Base-by-base conservation (phyloP, 108 stramenopile species). In the Cyclotella baltica region DNA sequence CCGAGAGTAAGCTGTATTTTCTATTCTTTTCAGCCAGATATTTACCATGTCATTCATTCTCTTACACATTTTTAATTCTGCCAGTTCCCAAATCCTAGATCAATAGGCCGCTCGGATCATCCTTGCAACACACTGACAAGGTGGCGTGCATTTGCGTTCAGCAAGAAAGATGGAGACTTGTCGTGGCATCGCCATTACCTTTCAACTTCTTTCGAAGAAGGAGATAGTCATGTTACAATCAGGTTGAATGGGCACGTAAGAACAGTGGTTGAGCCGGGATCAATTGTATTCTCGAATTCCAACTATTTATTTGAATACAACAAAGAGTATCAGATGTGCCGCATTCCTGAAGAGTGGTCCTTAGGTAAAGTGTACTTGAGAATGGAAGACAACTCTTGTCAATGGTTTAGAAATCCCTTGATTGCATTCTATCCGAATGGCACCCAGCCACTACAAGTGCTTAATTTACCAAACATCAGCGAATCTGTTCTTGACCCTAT, bases 221-320 rank as follows among this genome's bases (percentile, higher is more conserved):
- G 59, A 30, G 73, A 75, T 58, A 35, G 25, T 36, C 59, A 66
- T 57, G 75, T 82, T 30, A 82, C 83, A 4, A 53, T 83, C 36
- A 80, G 63, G 68, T 43, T 83, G 46, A 80, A 83, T 43, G 83
- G 83, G 19, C 73, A 75, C 47, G 68, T 83, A 31, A 78, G 83
- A 15, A 80, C 78, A 58, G 70, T 75, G 0, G 78, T 83, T 16
- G 25, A 31, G 0, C 23, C 59, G 29, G 57, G 46, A 10, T 61
- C 71, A 23, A 72, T 72, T 29, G 29, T 31, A 16, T 72, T 72
- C n/a, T 40, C 43, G 1, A 61, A 72, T 36, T 8, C 20, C 16
- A 34, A 29, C 16, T 72, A 61, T 43, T 19, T 68, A 28, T 80
- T 83, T 38, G 69, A 80, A 33, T 83, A 68, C 53, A 83, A 80